A percentile compares a stretch with the other conserved stretches of the same genome.
These are phyloP conservation scores for Stephania japonica DNA, from an alignment of 164 flowering plant genomes.

Conservation along the genomic window DNA sequence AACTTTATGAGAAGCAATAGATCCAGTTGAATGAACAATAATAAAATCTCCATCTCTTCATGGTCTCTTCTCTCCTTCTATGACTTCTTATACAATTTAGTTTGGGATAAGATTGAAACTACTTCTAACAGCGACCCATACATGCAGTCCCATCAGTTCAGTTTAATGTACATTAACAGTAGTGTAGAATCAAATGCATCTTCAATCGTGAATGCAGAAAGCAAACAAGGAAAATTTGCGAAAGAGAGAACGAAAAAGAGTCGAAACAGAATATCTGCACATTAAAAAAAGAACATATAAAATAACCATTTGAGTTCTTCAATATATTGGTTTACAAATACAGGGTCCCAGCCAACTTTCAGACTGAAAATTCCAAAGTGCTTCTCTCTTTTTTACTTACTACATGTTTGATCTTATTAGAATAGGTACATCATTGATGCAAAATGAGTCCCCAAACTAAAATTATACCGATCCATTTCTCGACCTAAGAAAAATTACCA, in stretches of 20 bases:
- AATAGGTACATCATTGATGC: conserved; percentile 31
- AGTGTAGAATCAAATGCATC: background rate
- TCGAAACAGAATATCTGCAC: background rate
- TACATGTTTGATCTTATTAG: conserved; percentile 26
- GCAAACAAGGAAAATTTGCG: too few species aligned
- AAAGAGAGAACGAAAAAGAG: too few species aligned
- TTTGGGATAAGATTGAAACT: conserved; percentile 1
- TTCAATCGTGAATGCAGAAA: background rate
- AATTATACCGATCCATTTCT: conserved; percentile 10
- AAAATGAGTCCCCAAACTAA: conserved; percentile 20
- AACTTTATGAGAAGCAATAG: background rate
- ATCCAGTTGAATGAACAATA: background rate
- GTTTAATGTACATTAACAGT: background rate
- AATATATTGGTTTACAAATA: background rate
- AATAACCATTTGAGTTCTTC: conserved; percentile 3
- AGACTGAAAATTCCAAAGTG: conserved; percentile 2
- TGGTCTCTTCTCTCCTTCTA: background rate
- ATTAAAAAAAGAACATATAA: background rate
- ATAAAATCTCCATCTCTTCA: background rate
- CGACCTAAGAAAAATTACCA: background rate
- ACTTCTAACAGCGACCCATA: background rate
- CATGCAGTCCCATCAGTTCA: background rate
- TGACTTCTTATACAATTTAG: background rate
- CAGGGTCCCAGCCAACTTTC: conserved; percentile 1
- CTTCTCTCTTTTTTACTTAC: conserved; percentile 2